These are phyloP conservation scores for Canavalia gladiata DNA, from an alignment of 306 rosid genomes.

Conservation along the genomic window DNA sequence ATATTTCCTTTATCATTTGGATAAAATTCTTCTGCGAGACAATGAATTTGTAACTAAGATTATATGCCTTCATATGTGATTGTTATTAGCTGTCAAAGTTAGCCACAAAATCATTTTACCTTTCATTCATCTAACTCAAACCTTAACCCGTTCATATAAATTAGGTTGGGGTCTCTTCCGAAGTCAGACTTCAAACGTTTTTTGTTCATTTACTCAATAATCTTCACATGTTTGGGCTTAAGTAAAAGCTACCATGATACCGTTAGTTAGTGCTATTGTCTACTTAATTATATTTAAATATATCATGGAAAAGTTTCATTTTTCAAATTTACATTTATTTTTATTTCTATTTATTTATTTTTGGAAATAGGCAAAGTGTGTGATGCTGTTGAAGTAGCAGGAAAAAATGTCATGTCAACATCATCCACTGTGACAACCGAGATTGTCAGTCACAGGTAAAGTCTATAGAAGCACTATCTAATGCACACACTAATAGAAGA, in stretches of 20 bases:
- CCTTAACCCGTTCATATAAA: neutral
- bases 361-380: conserved; percentile 74
- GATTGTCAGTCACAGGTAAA: conserved; percentile 78
- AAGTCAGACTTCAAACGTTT: neutral
- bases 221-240: conserved; percentile 33
- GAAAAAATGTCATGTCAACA: conserved; percentile 91
- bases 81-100: neutral
- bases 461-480: conserved; percentile 29
- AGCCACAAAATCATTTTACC: neutral
- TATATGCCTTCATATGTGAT: conserved; percentile 17
- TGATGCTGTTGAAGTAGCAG: conserved; percentile 93
- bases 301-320: neutral
- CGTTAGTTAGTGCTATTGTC: conserved; percentile 21
- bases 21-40: neutral
- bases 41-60: conserved; percentile 19
- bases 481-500: conserved; percentile 10
- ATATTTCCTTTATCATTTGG: neutral
- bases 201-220: conserved; percentile 16
- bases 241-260: conserved; percentile 5
- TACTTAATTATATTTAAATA: conserved; percentile 25
- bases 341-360: neutral
- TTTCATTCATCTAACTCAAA: neutral
- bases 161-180: neutral
- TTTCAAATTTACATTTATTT: conserved; percentile 8
- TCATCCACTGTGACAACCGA: conserved; percentile 91